Percentiles rank a stretch among this genome's conserved stretches.
These are phyloP conservation scores for Moesziomyces globuligerus DNA, from an alignment of 1,284 basidiomycete species.

Conservation along the genomic window DNA sequence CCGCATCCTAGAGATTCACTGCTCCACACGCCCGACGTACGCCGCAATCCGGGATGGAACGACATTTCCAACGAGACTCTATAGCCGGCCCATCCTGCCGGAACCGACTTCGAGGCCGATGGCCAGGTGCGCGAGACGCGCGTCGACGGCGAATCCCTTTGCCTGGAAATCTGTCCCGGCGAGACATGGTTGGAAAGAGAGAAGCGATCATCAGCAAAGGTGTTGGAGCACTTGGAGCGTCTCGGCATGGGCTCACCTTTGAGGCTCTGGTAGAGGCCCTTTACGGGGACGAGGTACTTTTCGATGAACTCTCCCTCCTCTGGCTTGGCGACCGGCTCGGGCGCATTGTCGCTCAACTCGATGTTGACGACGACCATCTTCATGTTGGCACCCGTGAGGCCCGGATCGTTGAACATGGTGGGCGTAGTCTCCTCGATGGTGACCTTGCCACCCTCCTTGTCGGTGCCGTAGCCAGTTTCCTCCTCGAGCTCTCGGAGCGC, in stretches of 20 bases:
- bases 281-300: conserved; percentile 60
- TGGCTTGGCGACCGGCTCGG: conserved; percentile 62
- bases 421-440: conserved; percentile 49
- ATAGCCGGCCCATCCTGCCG: conserved; percentile 39
- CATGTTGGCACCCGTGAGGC: conserved; percentile 62
- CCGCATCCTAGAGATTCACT: not conserved
- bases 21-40: too few relatives aligned
- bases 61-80: conserved; percentile 4
- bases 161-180: conserved; percentile 49
- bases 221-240: too few relatives aligned
- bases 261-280: conserved; percentile 47
- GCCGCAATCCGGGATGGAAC: too few relatives aligned
- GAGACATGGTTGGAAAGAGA: not conserved
- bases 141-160: conserved; percentile 60
- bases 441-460: conserved; percentile 48
- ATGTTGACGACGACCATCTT: conserved; percentile 61
- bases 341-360: conserved; percentile 52
- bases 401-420: conserved; percentile 62
- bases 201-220: too few relatives aligned
- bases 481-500: conserved; percentile 62
- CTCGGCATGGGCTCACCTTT: too few relatives aligned
- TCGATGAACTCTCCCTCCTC: conserved; percentile 66
- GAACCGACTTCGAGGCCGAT: conserved; percentile 55
- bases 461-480: conserved; percentile 65
- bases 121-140: conserved; percentile 62